A percentile compares a stretch with the other conserved stretches of the same genome.
phyloP scores from a whole-genome alignment of 2,329 filamentous ascomycete species.

The Colletotrichum truncatum region DNA sequence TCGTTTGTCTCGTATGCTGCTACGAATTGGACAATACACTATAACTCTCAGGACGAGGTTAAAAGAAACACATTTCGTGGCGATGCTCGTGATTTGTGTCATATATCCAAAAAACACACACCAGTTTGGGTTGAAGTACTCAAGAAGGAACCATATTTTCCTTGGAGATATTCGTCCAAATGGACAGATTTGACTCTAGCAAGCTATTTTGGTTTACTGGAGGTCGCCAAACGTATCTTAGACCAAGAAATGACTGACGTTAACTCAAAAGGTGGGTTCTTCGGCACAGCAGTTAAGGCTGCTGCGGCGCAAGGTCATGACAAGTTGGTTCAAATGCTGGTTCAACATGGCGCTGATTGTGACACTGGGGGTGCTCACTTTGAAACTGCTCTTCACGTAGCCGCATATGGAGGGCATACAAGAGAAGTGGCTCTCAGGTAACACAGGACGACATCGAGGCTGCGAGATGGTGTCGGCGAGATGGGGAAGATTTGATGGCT shows the following conservation, averaged over 20 bases:
- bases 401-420: not conserved
- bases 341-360: not conserved
- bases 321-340: not conserved
- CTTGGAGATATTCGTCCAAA: not conserved
- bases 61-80: not conserved
- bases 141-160: not conserved
- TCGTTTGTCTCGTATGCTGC: not conserved
- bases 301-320: not conserved
- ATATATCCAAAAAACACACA: not conserved
- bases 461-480: no score
- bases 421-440: no score
- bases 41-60: not conserved
- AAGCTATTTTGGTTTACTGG: not conserved
- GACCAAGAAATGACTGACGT: not conserved
- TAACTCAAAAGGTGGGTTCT: not conserved
- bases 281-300: not conserved
- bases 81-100: not conserved
- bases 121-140: not conserved
- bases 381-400: not conserved
- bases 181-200: not conserved
- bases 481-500: no score
- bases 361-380: not conserved
- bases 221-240: not conserved
- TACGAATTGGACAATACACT: not conserved
- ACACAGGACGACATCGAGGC: no score